Base-by-base conservation (phyloP, 306 rosid genomes). In the Trifolium pratense region DNA sequence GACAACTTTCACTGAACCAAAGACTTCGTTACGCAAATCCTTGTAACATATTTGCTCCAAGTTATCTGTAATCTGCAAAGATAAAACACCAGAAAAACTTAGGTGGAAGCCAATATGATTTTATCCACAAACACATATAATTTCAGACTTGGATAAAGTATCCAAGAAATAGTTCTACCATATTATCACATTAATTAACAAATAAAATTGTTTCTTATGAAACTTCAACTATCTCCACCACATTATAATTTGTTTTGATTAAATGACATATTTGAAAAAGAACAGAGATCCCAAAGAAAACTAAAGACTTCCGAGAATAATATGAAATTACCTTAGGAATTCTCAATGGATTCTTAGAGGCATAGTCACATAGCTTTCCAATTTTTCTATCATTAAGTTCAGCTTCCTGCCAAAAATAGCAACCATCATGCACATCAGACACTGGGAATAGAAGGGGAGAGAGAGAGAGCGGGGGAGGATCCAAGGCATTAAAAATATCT, bases 11-110 rank as follows among this genome's bases (percentile, higher is more conserved):
- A 91, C 91, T 21, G 95, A 84, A 68, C 91, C 92, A 77, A 88
- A 89, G 31, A 81, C 84, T 77, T 84, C 89, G 77, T 82, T 81
- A 32, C 98, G 92, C 88, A 94, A 80, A 81, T 89, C 90, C 87
- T 91, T 94, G 90, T 85, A 94, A 81, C 86, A 94, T 70, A 90
- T 82, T 80, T 81, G 96, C 87, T 94, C 97, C 77, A 94, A 80
- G 55, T 40, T 76, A 36, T 86, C 87, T 1, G 96, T 89, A 78
- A 94, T 88, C 98, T 94, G 89, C 70, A 75, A 59, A 75, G 40
- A 52, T 56, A 60, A 66, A 73, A 73, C 64, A 80, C 21, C 31
- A 78, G 49, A 45, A 53, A 68, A 51, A 49, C 49, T 73, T 36
- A 84, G 69, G 39, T 9, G 52, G 77, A 59, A 62, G 75, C 14